Percentiles rank a stretch among this genome's conserved stretches.
Evolutionary conservation across 2,329 filamentous ascomycete genomes (phyloP).

Genomic region (Talaromyces marneffei): DNA sequence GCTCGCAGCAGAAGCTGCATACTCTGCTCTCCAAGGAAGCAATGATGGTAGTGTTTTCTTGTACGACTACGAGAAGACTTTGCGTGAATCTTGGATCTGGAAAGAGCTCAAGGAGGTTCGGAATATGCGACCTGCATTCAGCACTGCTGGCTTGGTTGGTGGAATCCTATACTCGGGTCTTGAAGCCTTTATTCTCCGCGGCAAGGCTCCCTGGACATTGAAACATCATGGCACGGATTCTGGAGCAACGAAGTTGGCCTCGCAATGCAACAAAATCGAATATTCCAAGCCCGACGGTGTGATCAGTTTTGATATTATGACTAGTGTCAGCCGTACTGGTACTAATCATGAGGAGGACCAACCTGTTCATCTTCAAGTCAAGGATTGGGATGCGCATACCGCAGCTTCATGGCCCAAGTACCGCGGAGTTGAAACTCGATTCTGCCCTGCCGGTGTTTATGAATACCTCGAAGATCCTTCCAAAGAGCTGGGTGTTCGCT

Average conservation of each 20-base stretch:
- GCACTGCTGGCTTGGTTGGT: constrained; percentile 78
- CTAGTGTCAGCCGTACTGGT: constrained; percentile 87
- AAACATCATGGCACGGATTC: constrained; percentile 76
- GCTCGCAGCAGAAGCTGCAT: constrained; percentile 88
- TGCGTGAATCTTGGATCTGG: constrained; percentile 85
- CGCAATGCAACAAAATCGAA: constrained; percentile 79
- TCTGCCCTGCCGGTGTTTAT: constrained; percentile 96
- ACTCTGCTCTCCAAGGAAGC: constrained; percentile 58
- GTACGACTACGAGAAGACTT: constrained; percentile 85
- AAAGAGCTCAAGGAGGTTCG: constrained; percentile 89
- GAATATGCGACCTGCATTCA: constrained; percentile 96
- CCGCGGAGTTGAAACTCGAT: constrained; percentile 90
- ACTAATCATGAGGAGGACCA: constrained; percentile 99
- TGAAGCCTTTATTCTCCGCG: constrained; percentile 81
- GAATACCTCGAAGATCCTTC: constrained; percentile 92
- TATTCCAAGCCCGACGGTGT: constrained; percentile 96
- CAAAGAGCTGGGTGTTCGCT: constrained; percentile 82
- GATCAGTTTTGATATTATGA: constrained; percentile 92
- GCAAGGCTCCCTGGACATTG: constrained; percentile 84
- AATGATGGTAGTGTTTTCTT: constrained; percentile 74
- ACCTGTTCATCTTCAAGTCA: constrained; percentile 89
- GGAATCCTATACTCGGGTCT: constrained; percentile 89
- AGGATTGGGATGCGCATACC: constrained; percentile 90
- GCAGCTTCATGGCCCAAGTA: constrained; percentile 76
- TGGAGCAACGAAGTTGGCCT: constrained; percentile 71